Base-by-base conservation (phyloP, 345 rosid genomes). In the Eutrema japonicum region DNA sequence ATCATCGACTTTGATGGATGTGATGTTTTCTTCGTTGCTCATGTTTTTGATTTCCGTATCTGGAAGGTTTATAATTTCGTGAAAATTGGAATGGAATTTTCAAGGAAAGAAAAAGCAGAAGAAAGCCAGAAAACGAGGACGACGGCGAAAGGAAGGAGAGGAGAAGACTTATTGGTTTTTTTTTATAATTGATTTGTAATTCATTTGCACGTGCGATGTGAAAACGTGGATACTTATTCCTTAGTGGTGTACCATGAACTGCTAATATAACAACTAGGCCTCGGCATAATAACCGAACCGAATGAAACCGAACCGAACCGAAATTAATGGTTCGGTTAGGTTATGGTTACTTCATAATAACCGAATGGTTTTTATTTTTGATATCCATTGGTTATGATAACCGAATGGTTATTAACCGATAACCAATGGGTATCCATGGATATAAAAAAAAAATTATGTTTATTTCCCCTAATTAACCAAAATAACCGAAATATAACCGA, bases 171-270 rank as follows among this genome's bases (percentile, higher is more conserved):
- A 0, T 54, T 49, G 66, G 66, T 3, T 36, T 14, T 42, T 33
- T 22, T 16, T 4, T 59, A 27, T 53, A 32, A 32, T 2, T n/a
- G 7, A 46, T 64, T 64, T 63, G 54, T 49, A 67, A 50, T 27
- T 56, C 16, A 38, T 38, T 55, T 38, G 38, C 13, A 67, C 78
- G 68, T 66, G 27, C 7, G 45, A 63, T 11, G 10, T 12, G 46
- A 66, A 32, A 60, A 68, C 70, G 70, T 76, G 75, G 27, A 53
- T 11, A 29, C 18, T 30, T 30, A 30, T 30, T 3, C 33, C 70
- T 73, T 53, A 69, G 79, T 70, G 75, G 71, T 0, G 29, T 37
- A 10, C 70, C 75, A 76, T 48, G 22, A 76, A 37, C 65, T 35
- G 49, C 49, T 10, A 27, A 58, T 53, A 14, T 54, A 48, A 29